Base-by-base conservation (phyloP, 805 yeast species). In the Monosporozyma yasuniensis region DNA sequence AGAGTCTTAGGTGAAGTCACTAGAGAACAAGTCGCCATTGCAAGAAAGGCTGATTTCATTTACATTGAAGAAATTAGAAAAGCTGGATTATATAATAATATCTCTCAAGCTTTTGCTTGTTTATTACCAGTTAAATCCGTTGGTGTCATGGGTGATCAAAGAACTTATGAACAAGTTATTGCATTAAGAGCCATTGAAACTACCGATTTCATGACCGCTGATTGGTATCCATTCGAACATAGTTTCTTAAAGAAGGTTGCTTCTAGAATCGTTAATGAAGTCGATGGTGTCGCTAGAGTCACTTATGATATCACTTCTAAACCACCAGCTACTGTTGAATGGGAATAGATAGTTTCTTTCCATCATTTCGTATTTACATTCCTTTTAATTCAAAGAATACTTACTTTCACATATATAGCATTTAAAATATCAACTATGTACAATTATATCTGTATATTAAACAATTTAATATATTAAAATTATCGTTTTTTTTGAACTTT, bases 281-380 rank as follows among this genome's bases (percentile, higher is more conserved):
- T 93, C 54, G 87, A 85, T 59, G 99, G 99, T 68, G 99, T 93
- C 64, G 97, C 99, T 50, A 85, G 99, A 73, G 99, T 93, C 55
- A 93, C 96, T 50, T 93, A 93, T 72, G 99, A 93, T 71, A 90
- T 93, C 69, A 93, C 99, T 53, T 89, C 97, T 53, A 93, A 93
- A 75, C 99, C 99, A 51, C 99, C 99, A 54, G 99, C 99, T 53
- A 93, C 99, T 53, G 99, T 93, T 60, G 99, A 93, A 72, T 93
- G 98, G 99, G 99, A 93, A 75, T 91, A 83, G 63, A 51, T 50
- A 5, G 5, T 5, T 22, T 42, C 19, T 18, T 32, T 23, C 35
- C 10, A n/a, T 42, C 44, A 11, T 16, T 16, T 16, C 32, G 34
- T 35, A 35, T 18, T 35, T 35, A 35, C 39, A 35, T 35, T 35